Evolutionary conservation across 768 basidiomycete species (phyloP).

Genomic region (Pulveroboletus sp.): DNA sequence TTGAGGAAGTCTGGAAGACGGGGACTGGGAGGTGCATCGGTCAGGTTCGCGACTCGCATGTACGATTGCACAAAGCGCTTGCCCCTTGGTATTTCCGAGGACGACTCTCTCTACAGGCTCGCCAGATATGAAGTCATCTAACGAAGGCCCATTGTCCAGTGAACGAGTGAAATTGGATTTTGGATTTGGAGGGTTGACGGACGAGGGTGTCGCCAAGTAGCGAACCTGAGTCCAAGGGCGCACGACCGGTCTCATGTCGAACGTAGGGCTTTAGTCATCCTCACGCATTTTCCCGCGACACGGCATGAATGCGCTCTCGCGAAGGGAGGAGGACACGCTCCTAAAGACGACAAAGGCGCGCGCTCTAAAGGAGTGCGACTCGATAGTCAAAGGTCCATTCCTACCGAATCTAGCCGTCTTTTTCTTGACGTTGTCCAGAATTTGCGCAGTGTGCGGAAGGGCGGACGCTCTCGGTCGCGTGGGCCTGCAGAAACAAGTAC

Average conservation of each 20-base stretch:
- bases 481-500: slow-evolving; percentile 73
- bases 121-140: slow-evolving; percentile 80
- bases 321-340: slow-evolving; percentile 84
- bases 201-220: slow-evolving; percentile 46
- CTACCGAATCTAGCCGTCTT: neutral
- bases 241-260: slow-evolving; percentile 10
- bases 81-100: slow-evolving; percentile 70
- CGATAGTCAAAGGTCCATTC: slow-evolving; percentile 59
- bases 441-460: slow-evolving; percentile 84
- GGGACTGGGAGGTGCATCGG: slow-evolving; percentile 50
- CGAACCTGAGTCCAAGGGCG: slow-evolving; percentile 32
- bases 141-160: slow-evolving; percentile 62
- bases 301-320: slow-evolving; percentile 77
- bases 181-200: slow-evolving; percentile 19
- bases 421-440: slow-evolving; percentile 40
- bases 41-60: neutral
- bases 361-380: slow-evolving; percentile 76
- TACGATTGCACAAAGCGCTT: slow-evolving; percentile 22
- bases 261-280: slow-evolving; percentile 19
- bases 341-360: slow-evolving; percentile 75
- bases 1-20: slow-evolving; percentile 86
- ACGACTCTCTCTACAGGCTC: slow-evolving; percentile 54
- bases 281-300: slow-evolving; percentile 3
- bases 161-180: slow-evolving; percentile 47
- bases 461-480: slow-evolving; percentile 78